Percentiles rank a stretch among this genome's conserved stretches.
These are phyloP conservation scores for Nasturtium officinale DNA, from an alignment of 345 rosid genomes.

Conservation along the genomic window DNA sequence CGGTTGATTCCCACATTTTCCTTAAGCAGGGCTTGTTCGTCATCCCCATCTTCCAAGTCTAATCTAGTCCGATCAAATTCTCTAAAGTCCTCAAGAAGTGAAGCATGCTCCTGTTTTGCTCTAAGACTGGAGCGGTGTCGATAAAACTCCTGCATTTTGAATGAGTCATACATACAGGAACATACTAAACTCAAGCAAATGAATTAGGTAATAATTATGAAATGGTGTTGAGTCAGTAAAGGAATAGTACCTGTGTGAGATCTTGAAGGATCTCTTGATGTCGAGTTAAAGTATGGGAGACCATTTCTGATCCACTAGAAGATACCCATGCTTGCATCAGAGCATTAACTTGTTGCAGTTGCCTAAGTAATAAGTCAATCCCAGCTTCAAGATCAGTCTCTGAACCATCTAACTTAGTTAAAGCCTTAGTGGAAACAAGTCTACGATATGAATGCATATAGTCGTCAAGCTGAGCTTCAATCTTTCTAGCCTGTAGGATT, in stretches of 20 bases:
- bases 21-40: slow-evolving; percentile 77
- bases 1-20: slow-evolving; percentile 83
- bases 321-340: slow-evolving; percentile 99
- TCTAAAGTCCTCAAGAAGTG: slow-evolving; percentile 90
- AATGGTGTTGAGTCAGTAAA: not conserved
- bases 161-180: slow-evolving; percentile 19
- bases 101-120: slow-evolving; percentile 94
- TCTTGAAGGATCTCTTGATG: slow-evolving; percentile 98
- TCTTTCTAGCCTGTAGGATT: slow-evolving; percentile 76
- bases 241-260: slow-evolving; percentile 70
- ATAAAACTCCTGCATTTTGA: slow-evolving; percentile 87
- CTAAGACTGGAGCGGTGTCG: slow-evolving; percentile 88
- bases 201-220: not conserved
- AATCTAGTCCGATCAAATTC: slow-evolving; percentile 90
- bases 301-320: slow-evolving; percentile 97
- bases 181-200: too few species aligned
- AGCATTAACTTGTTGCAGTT: slow-evolving; percentile 78
- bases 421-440: slow-evolving; percentile 72
- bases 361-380: slow-evolving; percentile 64
- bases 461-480: slow-evolving; percentile 97
- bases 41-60: slow-evolving; percentile 88
- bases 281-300: slow-evolving; percentile 93
- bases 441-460: slow-evolving; percentile 91
- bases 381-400: slow-evolving; percentile 86
- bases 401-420: slow-evolving; percentile 56